A percentile compares a stretch with the other conserved stretches of the same genome.
These are phyloP conservation scores for Monosporozyma solicola DNA, from an alignment of 805 yeast species.

Conservation along the genomic window DNA sequence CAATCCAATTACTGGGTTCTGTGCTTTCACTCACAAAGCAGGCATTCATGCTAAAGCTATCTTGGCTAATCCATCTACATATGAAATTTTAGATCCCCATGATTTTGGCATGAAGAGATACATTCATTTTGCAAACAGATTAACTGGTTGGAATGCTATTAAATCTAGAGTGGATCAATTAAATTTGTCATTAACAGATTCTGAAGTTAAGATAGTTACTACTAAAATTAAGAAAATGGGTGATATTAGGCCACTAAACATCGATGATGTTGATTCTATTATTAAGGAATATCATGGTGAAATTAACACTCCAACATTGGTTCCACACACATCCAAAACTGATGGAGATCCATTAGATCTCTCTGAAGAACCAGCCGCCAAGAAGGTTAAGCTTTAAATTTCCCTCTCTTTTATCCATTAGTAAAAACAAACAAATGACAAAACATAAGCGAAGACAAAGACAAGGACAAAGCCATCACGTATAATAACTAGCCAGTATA, in stretches of 20 bases:
- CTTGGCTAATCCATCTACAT: slow-evolving; percentile 97
- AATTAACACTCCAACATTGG: slow-evolving; percentile 44
- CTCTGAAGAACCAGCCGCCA: slow-evolving; percentile 22
- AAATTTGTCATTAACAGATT: slow-evolving; percentile 81
- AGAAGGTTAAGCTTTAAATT: slow-evolving; percentile 21
- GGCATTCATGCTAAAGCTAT: slow-evolving; percentile 99
- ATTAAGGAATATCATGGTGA: slow-evolving; percentile 89
- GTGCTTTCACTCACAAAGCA: slow-evolving; percentile 99
- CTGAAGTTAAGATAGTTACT: slow-evolving; percentile 92
- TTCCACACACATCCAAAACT: slow-evolving; percentile 16
- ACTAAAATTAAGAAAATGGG: slow-evolving; percentile 88
- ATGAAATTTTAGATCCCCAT: slow-evolving; percentile 87
- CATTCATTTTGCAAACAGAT: slow-evolving; percentile 94
- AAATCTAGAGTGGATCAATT: slow-evolving; percentile 96
- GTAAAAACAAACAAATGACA: background rate
- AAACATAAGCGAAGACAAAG: background rate
- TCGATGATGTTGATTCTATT: slow-evolving; percentile 95
- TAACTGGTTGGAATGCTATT: slow-evolving; percentile 99
- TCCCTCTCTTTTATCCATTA: background rate
- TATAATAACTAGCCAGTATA: background rate
- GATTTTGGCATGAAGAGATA: slow-evolving; percentile 95
- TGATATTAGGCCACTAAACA: slow-evolving; percentile 86
- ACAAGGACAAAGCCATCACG: background rate
- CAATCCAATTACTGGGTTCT: slow-evolving; percentile 98
- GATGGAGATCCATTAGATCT: slow-evolving; percentile 5